Percentiles rank a stretch among this genome's conserved stretches.
Evolutionary conservation across 2,329 filamentous ascomycete species (phyloP).

Genomic region (Ascosphaera acerosa): DNA sequence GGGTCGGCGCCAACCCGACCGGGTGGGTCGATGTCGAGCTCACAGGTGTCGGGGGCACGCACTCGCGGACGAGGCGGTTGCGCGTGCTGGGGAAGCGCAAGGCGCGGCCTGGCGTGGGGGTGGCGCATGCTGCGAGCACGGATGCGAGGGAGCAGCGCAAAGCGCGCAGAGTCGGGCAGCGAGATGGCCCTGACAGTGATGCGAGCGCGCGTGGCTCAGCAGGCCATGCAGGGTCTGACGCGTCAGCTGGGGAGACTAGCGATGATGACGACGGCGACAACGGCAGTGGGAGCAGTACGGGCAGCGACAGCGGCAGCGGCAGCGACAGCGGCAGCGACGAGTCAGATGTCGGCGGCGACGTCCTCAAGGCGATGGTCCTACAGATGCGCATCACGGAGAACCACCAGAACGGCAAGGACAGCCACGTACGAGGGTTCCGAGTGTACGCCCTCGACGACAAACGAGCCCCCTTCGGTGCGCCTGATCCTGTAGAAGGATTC

Average conservation of each 20-base stretch:
- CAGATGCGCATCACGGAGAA: conserved; percentile 86
- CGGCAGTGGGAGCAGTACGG: conserved; percentile 1
- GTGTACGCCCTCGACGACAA: conserved; percentile 36
- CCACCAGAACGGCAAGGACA: conserved; percentile 97
- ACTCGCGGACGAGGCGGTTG: conserved; percentile 10
- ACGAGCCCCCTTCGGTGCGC: conserved; percentile 10
- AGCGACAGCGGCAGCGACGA: conserved; percentile 7
- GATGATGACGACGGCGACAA: conserved; percentile 4
- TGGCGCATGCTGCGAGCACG: conserved; percentile 5
- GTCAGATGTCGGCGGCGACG: conserved; percentile 33
- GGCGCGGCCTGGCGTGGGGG: conserved; percentile 7
- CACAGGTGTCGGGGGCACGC: conserved; percentile 30
- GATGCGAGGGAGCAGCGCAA: conserved; percentile 1
- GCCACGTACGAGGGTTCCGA: conserved; percentile 83
- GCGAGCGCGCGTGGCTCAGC: too few relatives aligned
- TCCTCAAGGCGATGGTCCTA: conserved; percentile 67
- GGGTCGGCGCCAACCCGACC: conserved; percentile 51
- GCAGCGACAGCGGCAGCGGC: conserved; percentile 9
- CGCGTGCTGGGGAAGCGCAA: conserved; percentile 4
- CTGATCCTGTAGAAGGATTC: conserved; percentile 2
- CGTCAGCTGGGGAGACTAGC: conserved; percentile 5
- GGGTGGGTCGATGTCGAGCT: conserved; percentile 81
- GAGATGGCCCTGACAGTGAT: neutral
- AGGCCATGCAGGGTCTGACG: conserved; percentile 5
- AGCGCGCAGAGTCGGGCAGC: conserved; percentile 2